Evolutionary conservation across 202 grass and related monocot species (phyloP), one percentile per base, ranked within the genome.

Genomic region (Schoenoplectus tabernaemontani): DNA sequence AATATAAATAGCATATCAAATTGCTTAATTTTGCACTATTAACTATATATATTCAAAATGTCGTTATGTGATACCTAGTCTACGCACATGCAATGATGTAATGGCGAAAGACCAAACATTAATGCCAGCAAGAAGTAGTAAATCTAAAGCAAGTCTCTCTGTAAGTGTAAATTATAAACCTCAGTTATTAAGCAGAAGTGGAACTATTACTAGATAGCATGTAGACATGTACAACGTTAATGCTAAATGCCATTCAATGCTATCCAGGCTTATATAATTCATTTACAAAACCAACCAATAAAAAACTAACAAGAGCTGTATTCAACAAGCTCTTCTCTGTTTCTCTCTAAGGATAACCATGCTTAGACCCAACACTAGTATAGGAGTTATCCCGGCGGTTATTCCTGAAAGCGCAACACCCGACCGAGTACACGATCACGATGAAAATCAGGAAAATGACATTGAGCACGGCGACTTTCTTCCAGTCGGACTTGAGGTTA

Each of bases 341-440:
- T 2, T 71, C 64, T 43, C 38, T 83, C 67, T 91, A 92, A 2
- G 89, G 71, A 76, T 90, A 77, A 2, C 83, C 83, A 17, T 84
- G 82, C 82, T 93, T 60, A 12, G 78, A 92, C 6, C 84, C 91
- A 3, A 30, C 57, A n/a, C n/a, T n/a, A 2, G 48, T 37, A 19
- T 77, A 69, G 9, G 33, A 47, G 46, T 95, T 86, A 58, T 95
- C 96, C 24, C 83, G 51, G 78, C 89, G 88, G 85, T 85, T 98
- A 78, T 99, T 99, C 83, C 96, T 86, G 83, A 99, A 93, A 0
- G 96, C 96, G 26, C 96, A 99, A 87, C 96, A 96, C 15, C 92
- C 96, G 46, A 99, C 30, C 9, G 92, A 99, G 86, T 99, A 99
- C 82, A 99, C 96, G 15, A 99, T 85, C 70, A 96, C 17, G 69